phyloP scores from a whole-genome alignment of 2,329 filamentous ascomycete genomes.

The Colletotrichum somersetense region DNA sequence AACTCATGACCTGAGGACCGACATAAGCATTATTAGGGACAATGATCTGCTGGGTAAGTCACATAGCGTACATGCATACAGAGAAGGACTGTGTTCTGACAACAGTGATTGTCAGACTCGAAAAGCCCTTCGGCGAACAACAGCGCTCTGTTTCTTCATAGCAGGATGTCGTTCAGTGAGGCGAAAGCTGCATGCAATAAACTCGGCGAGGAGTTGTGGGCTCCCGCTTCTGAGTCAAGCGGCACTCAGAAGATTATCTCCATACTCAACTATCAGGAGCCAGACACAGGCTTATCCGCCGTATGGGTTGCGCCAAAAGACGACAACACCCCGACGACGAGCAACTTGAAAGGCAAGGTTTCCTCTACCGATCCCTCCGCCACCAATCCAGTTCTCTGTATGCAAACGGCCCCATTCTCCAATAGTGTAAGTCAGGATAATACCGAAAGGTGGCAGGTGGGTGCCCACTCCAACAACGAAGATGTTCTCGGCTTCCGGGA shows the following conservation, averaged over 20 bases:
- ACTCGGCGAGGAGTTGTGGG: conserved; percentile 58
- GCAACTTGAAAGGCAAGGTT: conserved; percentile 48
- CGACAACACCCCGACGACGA: conserved; percentile 43
- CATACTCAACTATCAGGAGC: conserved; percentile 53
- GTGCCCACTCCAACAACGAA: conserved; percentile 55
- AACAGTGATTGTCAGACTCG: conserved; percentile 46
- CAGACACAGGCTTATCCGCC: conserved; percentile 43
- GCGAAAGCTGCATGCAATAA: conserved; percentile 51
- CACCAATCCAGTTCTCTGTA: conserved; percentile 55
- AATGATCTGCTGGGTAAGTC: conserved; percentile 57
- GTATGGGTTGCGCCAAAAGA: conserved; percentile 53
- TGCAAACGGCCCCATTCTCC: conserved; percentile 58
- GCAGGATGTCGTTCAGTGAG: conserved; percentile 45
- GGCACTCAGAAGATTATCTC: conserved; percentile 51
- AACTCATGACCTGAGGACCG: conserved; percentile 51
- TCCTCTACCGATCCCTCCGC: conserved; percentile 36
- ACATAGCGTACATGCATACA: too few relatives aligned
- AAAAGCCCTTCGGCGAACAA: conserved; percentile 50
- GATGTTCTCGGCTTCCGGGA: conserved; percentile 58
- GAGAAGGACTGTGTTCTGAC: not conserved
- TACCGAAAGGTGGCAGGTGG: conserved; percentile 52
- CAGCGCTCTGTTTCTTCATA: conserved; percentile 53
- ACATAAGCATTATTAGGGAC: conserved; percentile 54
- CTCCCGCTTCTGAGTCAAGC: conserved; percentile 48
- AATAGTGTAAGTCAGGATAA: conserved; percentile 50